Evolutionary conservation across 805 yeast species (phyloP), one percentile per base, ranked within the genome.

Genomic region (Yarrowia sp.): DNA sequence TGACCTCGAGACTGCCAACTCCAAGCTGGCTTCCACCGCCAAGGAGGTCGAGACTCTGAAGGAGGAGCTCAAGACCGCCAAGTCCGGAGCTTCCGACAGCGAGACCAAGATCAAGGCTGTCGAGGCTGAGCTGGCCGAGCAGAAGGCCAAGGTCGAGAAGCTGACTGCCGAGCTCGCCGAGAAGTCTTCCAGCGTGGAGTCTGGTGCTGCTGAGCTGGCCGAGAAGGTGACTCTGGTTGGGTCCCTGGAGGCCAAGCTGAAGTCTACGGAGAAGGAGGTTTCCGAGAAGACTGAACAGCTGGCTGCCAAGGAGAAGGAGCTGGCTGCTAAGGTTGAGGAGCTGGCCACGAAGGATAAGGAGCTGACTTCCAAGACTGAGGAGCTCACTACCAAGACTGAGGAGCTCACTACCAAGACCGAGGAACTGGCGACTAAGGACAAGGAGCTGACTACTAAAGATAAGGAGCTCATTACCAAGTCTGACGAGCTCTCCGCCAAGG

Each of bases 1-100:
- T 6, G 65, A 68, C 10, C 36, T 67, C n/a, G 63, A 61, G 18
- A 46, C 38, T 10, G 56, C 56, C 12, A 55, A 39, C 19, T 21
- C 41, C 36, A 16, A 36, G 14, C 39, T 62, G 21, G 58, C 51
- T 31, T 22, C 25, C 7, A 64, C 65, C 18, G 16, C 51, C 29
- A 3, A 13, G 42, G 21, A 25, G 44, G 22, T 61, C 63, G 56
- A 47, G 58, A 6, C 36, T 63, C 49, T 58, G 46, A 22, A 41
- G 24, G 14, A 19, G 16, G 19, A 56, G 56, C 22, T 29, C 39
- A 14, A 55, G 36, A 13, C 33, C 53, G 27, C 36, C 65, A 22
- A 51, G 64, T 24, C 64, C 61, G 41, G 27, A 12, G 58, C 21
- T 33, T 29, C 42, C 7, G 64, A 64, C 38, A 63, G 60, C 2